phyloP scores from a whole-genome alignment of 768 basidiomycete genomes.

The Auricularia sp. region DNA sequence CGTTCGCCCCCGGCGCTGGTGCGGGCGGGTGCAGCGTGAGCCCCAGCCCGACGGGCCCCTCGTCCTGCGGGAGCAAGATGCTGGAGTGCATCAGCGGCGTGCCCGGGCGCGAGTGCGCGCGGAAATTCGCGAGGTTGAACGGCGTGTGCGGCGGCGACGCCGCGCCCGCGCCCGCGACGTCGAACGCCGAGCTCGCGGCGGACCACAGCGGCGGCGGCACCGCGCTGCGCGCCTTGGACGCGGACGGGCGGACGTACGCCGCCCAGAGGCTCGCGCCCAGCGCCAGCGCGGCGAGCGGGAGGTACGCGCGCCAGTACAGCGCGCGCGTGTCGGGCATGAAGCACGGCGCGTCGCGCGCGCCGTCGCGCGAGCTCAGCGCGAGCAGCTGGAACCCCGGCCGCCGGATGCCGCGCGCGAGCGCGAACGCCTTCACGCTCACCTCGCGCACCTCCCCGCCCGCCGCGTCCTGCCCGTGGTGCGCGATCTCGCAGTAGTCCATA shows the following conservation, averaged over 20 bases:
- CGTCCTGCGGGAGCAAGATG: background rate
- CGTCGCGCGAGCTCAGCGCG: slow-evolving; percentile 45
- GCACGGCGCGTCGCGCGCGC: slow-evolving; percentile 52
- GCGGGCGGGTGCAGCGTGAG: background rate
- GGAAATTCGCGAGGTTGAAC: background rate
- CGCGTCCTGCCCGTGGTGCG: slow-evolving; percentile 23
- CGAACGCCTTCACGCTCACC: slow-evolving; percentile 81
- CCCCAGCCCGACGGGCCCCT: background rate
- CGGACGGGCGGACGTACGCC: background rate
- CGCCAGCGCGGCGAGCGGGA: slow-evolving; percentile 57
- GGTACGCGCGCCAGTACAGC: slow-evolving; percentile 65
- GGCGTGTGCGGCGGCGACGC: background rate
- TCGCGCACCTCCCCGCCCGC: slow-evolving; percentile 40
- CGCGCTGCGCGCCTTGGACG: background rate
- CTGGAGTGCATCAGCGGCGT: background rate
- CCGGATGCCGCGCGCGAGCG: slow-evolving; percentile 80
- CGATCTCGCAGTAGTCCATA: slow-evolving; percentile 87
- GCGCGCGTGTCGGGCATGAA: slow-evolving; percentile 75
- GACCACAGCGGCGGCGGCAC: background rate
- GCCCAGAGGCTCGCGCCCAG: slow-evolving; percentile 18
- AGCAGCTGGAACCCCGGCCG: slow-evolving; percentile 86
- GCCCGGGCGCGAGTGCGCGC: background rate
- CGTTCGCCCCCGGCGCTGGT: background rate
- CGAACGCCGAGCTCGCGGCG: background rate
- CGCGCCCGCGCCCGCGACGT: background rate